Base-by-base conservation (phyloP, 2,329 filamentous ascomycete genomes). In the Aureobasidium sp. region DNA sequence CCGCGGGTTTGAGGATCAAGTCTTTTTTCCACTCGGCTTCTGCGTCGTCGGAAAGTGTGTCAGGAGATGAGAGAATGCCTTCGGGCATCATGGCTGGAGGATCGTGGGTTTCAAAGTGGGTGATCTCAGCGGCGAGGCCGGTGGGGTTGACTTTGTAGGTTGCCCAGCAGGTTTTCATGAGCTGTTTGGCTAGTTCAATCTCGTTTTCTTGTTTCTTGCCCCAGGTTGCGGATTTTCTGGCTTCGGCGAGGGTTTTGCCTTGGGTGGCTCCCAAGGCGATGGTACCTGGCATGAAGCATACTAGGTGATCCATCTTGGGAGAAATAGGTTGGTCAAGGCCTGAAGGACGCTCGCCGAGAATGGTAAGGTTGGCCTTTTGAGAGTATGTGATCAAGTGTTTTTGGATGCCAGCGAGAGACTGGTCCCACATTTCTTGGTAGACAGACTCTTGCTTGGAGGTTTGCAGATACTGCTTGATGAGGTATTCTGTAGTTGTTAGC, bases 401-500 rank as follows among this genome's bases (percentile, higher is more conserved):
- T 69, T 93, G 91, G 62, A 97, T 86, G 54, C 93, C 94, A 16
- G 79, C 79, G 49, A 99, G 79, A 15, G 91, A 82, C 72, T 99
- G 89, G 42, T 93, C 82, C 92, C 95, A 99, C 86, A 99, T 90
- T 15, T 94, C 89, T 66, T 87, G 81, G 74, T 99, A 99, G 16
- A 97, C 77, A 0, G 86, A 81, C 73, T 99, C 93, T 70, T 92
- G 81, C 72, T 89, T 86, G 61, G 89, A 90, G 13, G 94, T 99
- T 75, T 99, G 94, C 25, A 97, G 81, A 72, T 96, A 97, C 74
- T 99, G 94, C 78, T 99, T 99, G 79, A 97, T 95, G 55, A 99
- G 84, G 73, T 99, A 99, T 76, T 99, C 54, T 55, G 10, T 91
- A 79, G 36, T 25, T 1, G 30, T 63, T 21, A 44, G 63, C 60